These are phyloP conservation scores for Ophiostoma montium DNA, from an alignment of 2,329 filamentous ascomycete species.

Conservation along the genomic window DNA sequence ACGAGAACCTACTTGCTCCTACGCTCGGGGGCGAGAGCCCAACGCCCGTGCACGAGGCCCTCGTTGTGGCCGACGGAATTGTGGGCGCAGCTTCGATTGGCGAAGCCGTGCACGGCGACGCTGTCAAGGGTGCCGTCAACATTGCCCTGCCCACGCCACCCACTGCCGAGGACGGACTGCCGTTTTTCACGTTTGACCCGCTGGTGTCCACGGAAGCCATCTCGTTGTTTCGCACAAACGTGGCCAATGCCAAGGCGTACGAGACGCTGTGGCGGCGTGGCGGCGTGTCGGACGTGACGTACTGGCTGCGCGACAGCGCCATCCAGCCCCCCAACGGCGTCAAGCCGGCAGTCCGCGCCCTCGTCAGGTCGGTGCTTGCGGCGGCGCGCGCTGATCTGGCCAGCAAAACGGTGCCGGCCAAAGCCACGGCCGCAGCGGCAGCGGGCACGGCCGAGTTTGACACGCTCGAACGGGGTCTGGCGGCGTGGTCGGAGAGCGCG, in stretches of 20 bases:
- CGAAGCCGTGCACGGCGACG: conserved; percentile 24
- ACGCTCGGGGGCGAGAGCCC: conserved; percentile 49
- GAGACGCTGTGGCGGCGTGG: conserved; percentile 62
- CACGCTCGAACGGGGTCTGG: conserved; percentile 44
- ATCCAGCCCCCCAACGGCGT: conserved; percentile 28
- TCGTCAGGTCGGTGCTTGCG: conserved; percentile 52
- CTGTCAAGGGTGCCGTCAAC: conserved; percentile 42
- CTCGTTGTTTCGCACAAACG: conserved; percentile 50
- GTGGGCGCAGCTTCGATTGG: conserved; percentile 46
- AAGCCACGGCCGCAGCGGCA: conserved; percentile 15
- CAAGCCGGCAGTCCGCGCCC: conserved; percentile 49
- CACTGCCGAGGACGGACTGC: conserved; percentile 18
- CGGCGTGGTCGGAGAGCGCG: conserved; percentile 62
- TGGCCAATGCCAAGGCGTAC: conserved; percentile 56
- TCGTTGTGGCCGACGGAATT: conserved; percentile 62
- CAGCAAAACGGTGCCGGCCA: conserved; percentile 10
- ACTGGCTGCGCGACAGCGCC: conserved; percentile 48
- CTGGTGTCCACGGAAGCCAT: conserved; percentile 49
- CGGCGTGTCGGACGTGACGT: conserved; percentile 47
- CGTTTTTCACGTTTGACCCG: conserved; percentile 49
- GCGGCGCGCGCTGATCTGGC: conserved; percentile 29
- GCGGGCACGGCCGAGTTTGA: conserved; percentile 21
- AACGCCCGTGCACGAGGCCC: conserved; percentile 70
- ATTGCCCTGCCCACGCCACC: conserved; percentile 26
- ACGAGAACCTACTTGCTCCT: neutral